Base-by-base conservation (phyloP, 2,329 filamentous ascomycete genomes). In the Canariomyces notabilis region DNA sequence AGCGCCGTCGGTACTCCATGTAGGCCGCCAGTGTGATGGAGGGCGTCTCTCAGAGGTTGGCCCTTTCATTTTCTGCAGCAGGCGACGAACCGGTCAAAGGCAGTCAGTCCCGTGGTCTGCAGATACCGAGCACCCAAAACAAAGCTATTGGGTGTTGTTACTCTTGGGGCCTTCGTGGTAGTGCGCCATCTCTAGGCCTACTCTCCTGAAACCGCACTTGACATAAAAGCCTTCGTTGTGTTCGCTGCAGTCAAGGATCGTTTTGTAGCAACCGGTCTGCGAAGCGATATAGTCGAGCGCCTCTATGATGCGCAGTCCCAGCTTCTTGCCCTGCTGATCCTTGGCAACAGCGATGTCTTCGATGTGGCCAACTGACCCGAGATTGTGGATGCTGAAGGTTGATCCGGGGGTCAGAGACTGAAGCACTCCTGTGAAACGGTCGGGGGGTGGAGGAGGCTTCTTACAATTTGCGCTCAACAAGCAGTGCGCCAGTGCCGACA, bases 191-290 rank as follows among this genome's bases (percentile, higher is more conserved):
- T 98, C 88, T 46, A 96, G 71, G 14, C 93, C 93, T 21, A 89
- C 91, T 52, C 89, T 76, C 69, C 89, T 85, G 69, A 95, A 97
- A 48, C 91, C 91, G 69, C 93, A 97, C 77, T 97, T 97, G 67
- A 95, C 77, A 67, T 98, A 98, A 74, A 98, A 97, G 18, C 90
- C 91, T 68, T 95, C 89, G 66, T 97, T 98, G 59, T 85, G 81
- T 68, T 96, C 91, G 56, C 87, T 94, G 74, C 93, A 98, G 68
- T 97, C 91, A 55, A 97, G 79, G 58, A 98, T 97, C 55, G 83
- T 89, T 84, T 93, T 97, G 71, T 97, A 97, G 70, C 91, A 97
- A 45, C 91, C 93, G 48, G 93, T 83, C 64, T 89, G 80, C 64
- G 88, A 82, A 45, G 90, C 89, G 50, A 97, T 83, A 64, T 77